Base-by-base conservation (phyloP, 2,329 filamentous ascomycete species). In the Aspergillus chevalieri region DNA sequence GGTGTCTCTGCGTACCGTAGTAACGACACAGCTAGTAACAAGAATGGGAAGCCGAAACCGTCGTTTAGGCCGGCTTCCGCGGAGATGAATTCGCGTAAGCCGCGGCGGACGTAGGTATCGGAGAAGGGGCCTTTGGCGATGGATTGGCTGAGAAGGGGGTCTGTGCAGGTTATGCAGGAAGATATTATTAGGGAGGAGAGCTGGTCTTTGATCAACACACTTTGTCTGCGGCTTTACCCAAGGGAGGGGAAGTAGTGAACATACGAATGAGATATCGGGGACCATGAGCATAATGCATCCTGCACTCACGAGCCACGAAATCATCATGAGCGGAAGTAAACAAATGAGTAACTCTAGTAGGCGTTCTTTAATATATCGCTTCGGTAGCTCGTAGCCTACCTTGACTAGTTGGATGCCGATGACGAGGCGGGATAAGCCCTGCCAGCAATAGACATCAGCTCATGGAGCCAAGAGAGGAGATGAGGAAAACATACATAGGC, bases 331-430 rank as follows among this genome's bases (percentile, higher is more conserved):
- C 2, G 81, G 81, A 6, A 84, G 56, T 5, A 84, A 67, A 41
- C 75, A 78, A 7, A 83, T 70, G 4, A 72, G 62, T 64, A 84
- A 74, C 49, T 81, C 79, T 49, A 74, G 77, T 67, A 75, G 78
- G 2, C 74, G 74, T 2, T 64, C 59, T 49, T 64, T 62, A 38
- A 76, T 66, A 61, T 84, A 84, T 58, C 74, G 77, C 41, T 78
- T 77, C 0, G 81, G 82, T 1, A 84, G 67, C 57, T 84, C 79
- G 55, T 79, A 84, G 22, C 81, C 82, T 2, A 79, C 80, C 51
- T 84, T 84, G 33, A 83, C 72, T n/a, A 84, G 71, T 55, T 84
- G 81, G 2, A 84, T 73, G 3, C 80, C 79, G 49, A 84, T 83
- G 51, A 84, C 79, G 24, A 84, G 70, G n/a, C 81, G 74, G 52